Evolutionary conservation across 306 rosid species (phyloP), one percentile per base, ranked within the genome.

Genomic region (Ormosia semicastrata): DNA sequence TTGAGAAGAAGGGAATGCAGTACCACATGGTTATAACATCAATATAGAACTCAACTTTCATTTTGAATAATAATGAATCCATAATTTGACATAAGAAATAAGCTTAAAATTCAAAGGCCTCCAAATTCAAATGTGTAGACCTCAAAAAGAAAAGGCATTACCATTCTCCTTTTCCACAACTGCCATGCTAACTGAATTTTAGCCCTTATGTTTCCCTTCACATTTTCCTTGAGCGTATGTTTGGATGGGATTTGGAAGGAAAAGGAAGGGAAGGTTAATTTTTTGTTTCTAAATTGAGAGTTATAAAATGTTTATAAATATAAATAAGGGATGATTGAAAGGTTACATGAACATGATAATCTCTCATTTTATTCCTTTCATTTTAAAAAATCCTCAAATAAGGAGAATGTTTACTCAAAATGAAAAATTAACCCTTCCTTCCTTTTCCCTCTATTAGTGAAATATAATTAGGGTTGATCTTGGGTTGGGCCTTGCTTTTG

Each of bases 151-250:
- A 52, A 13, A 70, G 58, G 59, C 44, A 54, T 30, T 69, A 18
- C 49, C 56, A 47, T 71, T 83, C 66, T 83, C 56, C 12, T 12
- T 36, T 40, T 58, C 74, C 44, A 76, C 8, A 53, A 76, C 47
- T 5, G 4, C 34, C 73, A 70, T 41, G 37, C 74, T 70, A 47
- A 50, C 10, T 49, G 40, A 52, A 62, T 69, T 72, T 18, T 33
- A 39, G 36, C n/a, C 52, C 37, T 54, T 40, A 2, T 14, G 3
- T 59, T 63, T 77, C 44, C 41, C 17, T 33, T 36, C 71, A 46
- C 18, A 71, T 43, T 73, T 73, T 41, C 78, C 70, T 36, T 12
- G 3, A 47, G 6, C 1, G 1, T 47, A 47, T 47, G 53, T 12
- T 47, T 47, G 53, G 53, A 47, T 47, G 53, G 53, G 15, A 47